These are phyloP conservation scores for Blastobotrys elegans DNA, from an alignment of 1,139 yeast genomes.

Conservation along the genomic window DNA sequence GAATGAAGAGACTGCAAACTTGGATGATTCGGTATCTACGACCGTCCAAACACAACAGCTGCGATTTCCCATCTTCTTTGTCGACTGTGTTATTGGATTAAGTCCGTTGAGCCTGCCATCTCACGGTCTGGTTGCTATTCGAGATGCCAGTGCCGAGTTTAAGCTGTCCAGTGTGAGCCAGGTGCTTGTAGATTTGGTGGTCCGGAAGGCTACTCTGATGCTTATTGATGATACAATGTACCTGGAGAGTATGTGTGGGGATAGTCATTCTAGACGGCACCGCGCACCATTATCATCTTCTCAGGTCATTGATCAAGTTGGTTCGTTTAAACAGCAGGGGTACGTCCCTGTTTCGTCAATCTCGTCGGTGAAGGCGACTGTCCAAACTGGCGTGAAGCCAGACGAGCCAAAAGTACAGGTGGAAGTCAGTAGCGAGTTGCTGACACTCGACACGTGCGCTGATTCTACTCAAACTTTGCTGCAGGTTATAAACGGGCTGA, in stretches of 20 bases:
- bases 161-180: slow-evolving; percentile 9
- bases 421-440: slow-evolving; percentile 19
- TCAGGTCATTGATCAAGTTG: slow-evolving; percentile 14
- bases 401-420: slow-evolving; percentile 9
- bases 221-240: slow-evolving; percentile 28
- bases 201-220: slow-evolving; percentile 28
- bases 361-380: slow-evolving; percentile 10
- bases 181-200: slow-evolving; percentile 16
- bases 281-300: no score
- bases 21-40: slow-evolving; percentile 1
- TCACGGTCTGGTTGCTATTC: slow-evolving; percentile 47
- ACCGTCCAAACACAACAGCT: slow-evolving; percentile 17
- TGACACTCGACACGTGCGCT: slow-evolving; percentile 55
- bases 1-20: slow-evolving; percentile 1
- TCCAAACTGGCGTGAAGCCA: background rate
- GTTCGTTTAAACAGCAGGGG: slow-evolving; percentile 22
- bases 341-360: slow-evolving; percentile 23
- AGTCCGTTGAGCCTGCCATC: slow-evolving; percentile 42
- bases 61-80: slow-evolving; percentile 23
- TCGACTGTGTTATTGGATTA: slow-evolving; percentile 29
- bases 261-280: background rate
- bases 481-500: slow-evolving; percentile 66
- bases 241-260: slow-evolving; percentile 12
- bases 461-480: slow-evolving; percentile 73
- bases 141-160: slow-evolving; percentile 48